These are phyloP conservation scores for Volvox africanus DNA, from an alignment of 139 green algal species.

Conservation along the genomic window DNA sequence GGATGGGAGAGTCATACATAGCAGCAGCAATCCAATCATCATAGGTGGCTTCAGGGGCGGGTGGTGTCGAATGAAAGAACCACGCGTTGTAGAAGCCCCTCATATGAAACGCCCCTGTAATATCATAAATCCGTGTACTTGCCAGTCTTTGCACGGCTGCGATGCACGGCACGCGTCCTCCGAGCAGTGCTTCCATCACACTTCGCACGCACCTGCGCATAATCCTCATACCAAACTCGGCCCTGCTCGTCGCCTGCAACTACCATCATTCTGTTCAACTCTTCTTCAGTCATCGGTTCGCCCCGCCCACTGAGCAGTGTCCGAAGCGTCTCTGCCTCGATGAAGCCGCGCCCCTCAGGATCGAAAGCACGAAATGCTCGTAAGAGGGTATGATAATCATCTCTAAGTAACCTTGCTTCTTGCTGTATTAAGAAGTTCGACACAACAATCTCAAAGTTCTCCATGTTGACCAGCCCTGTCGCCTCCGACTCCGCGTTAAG, in stretches of 20 bases:
- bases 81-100: background rate
- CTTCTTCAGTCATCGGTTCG: constrained; percentile 59
- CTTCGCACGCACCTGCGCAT: constrained; percentile 21
- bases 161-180: background rate
- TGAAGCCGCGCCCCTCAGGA: constrained; percentile 65
- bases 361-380: constrained; percentile 71
- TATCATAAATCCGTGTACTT: background rate
- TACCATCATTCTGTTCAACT: constrained; percentile 64
- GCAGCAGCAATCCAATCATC: background rate
- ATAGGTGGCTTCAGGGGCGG: background rate
- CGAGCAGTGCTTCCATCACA: background rate
- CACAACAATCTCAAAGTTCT: constrained; percentile 59
- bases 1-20: background rate
- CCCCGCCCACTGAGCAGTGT: constrained; percentile 54
- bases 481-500: constrained; percentile 39
- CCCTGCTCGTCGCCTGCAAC: constrained; percentile 53
- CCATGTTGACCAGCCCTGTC: constrained; percentile 24
- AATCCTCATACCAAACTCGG: constrained; percentile 53
- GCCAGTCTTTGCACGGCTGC: background rate
- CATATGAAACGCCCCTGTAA: background rate
- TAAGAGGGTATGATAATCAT: constrained; percentile 71
- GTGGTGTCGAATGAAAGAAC: background rate
- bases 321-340: constrained; percentile 60
- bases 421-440: constrained; percentile 47
- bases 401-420: constrained; percentile 46